Percentiles rank a stretch among this genome's conserved stretches.
phyloP scores from a whole-genome alignment of 345 rosid species.

The Eucalyptus marginata region DNA sequence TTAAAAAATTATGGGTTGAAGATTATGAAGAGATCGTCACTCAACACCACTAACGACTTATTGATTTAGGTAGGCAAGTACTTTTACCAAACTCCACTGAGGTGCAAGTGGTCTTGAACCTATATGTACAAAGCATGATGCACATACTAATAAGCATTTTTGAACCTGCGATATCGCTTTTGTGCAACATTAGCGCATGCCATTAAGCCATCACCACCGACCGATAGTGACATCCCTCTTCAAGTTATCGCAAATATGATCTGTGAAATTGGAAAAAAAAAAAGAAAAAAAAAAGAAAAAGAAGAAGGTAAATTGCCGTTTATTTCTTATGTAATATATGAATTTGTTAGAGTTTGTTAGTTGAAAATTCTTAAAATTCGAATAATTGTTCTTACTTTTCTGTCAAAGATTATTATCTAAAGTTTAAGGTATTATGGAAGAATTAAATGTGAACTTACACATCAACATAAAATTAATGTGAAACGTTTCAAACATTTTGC shows the following conservation, averaged over 20 bases:
- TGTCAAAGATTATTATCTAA: background rate
- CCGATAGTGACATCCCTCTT: background rate
- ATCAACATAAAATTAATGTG: background rate
- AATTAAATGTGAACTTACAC: background rate
- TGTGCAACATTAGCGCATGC: background rate
- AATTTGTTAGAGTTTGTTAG: background rate
- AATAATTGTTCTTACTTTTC: background rate
- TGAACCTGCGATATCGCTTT: background rate
- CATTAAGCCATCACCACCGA: background rate
- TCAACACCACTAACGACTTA: background rate
- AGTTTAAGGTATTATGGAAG: background rate
- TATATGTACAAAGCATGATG: background rate
- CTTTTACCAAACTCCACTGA: background rate
- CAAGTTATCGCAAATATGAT: background rate
- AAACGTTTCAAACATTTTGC: background rate
- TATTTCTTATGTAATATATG: background rate
- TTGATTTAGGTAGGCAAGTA: background rate
- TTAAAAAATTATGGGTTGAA: background rate
- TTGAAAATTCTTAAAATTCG: background rate
- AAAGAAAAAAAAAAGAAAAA: accelerated
- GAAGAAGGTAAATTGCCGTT: background rate
- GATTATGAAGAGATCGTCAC: background rate
- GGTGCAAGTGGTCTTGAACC: too few relatives aligned
- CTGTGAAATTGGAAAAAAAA: background rate
- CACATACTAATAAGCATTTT: background rate